These are phyloP conservation scores for Trypanosoma cruzi DNA, from an alignment of 208 protist genomes.

Conservation along the genomic window DNA sequence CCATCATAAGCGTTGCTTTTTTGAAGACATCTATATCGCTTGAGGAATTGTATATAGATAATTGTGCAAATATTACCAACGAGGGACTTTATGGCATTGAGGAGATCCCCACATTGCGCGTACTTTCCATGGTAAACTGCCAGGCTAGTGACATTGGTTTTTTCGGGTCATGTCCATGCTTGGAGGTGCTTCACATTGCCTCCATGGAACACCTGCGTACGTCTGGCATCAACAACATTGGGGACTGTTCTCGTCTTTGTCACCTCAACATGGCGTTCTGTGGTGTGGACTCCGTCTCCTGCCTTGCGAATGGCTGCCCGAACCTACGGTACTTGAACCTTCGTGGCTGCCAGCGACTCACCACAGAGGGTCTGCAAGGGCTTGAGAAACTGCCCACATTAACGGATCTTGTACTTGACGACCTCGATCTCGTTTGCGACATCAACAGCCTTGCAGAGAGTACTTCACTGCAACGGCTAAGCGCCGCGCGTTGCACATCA, in stretches of 20 bases:
- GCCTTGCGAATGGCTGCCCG: constrained; percentile 33
- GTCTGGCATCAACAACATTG: constrained; percentile 38
- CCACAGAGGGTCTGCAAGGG: constrained; percentile 32
- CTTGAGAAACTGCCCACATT: constrained; percentile 43
- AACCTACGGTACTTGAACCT: constrained; percentile 39
- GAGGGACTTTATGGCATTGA: constrained; percentile 41
- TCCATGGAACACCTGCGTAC: constrained; percentile 32
- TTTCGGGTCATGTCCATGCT: constrained; percentile 34
- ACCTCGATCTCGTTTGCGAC: constrained; percentile 20
- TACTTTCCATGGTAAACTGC: constrained; percentile 41
- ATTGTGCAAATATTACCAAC: constrained; percentile 39
- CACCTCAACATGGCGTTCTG: constrained; percentile 54
- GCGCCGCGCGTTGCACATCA: constrained; percentile 13
- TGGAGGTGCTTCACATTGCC: constrained; percentile 42
- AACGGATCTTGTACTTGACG: constrained; percentile 40
- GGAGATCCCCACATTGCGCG: constrained; percentile 32
- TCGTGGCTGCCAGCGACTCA: constrained; percentile 31
- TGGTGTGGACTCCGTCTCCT: constrained; percentile 33
- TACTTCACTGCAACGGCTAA: constrained; percentile 11
- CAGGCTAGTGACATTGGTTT: constrained; percentile 31
- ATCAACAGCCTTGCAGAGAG: constrained; percentile 7
- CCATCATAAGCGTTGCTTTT: constrained; percentile 47
- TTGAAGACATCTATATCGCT: constrained; percentile 39
- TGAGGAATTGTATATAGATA: constrained; percentile 47
- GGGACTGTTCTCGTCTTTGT: constrained; percentile 31